Conservation (phyloP, 352 stramenopile genomes). For the Lagenidium giganteum region DNA sequence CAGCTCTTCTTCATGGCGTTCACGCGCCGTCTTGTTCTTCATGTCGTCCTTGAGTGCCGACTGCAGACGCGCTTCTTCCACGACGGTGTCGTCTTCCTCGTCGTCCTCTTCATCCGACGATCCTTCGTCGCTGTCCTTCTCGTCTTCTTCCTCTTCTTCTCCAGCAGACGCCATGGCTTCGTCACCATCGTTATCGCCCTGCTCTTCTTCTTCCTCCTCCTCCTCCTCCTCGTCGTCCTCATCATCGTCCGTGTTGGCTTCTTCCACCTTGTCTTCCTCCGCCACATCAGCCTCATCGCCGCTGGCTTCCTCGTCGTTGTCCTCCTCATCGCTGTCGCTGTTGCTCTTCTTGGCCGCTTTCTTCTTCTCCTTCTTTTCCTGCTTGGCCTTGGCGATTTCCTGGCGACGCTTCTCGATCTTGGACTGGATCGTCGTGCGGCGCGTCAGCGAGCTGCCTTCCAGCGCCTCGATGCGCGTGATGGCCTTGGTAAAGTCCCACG, state of each 20-base stretch:
- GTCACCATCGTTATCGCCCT: slow-evolving; percentile 21
- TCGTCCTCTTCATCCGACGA: slow-evolving; percentile 35
- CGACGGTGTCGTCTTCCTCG: slow-evolving; percentile 51
- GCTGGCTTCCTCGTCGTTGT: slow-evolving; percentile 14
- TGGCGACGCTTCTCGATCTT: slow-evolving; percentile 83
- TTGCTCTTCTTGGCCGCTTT: slow-evolving; percentile 19
- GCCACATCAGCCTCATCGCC: slow-evolving; percentile 12
- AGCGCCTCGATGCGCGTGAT: slow-evolving; percentile 83
- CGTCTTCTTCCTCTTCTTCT: slow-evolving; percentile 23
- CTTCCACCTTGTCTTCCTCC: slow-evolving; percentile 9
- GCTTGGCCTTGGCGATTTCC: slow-evolving; percentile 63
- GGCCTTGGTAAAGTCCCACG: slow-evolving; percentile 84
- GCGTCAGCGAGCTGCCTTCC: slow-evolving; percentile 54
- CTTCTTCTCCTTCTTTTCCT: slow-evolving; percentile 42
- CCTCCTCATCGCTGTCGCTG: slow-evolving; percentile 18
- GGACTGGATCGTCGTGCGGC: slow-evolving; percentile 77
- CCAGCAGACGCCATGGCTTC: slow-evolving; percentile 23
- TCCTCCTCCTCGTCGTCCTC: slow-evolving; percentile 12
- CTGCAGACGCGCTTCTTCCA: slow-evolving; percentile 68
- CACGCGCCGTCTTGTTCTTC: slow-evolving; percentile 38
- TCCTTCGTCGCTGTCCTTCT: slow-evolving; percentile 27
- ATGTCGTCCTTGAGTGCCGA: slow-evolving; percentile 54
- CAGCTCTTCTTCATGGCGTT: slow-evolving; percentile 66
- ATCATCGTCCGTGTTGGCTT: slow-evolving; percentile 11
- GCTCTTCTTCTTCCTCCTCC: slow-evolving; percentile 16